Evolutionary conservation across 257 asterid genomes (phyloP).

Genomic region (Solanum corneliomulleri): DNA sequence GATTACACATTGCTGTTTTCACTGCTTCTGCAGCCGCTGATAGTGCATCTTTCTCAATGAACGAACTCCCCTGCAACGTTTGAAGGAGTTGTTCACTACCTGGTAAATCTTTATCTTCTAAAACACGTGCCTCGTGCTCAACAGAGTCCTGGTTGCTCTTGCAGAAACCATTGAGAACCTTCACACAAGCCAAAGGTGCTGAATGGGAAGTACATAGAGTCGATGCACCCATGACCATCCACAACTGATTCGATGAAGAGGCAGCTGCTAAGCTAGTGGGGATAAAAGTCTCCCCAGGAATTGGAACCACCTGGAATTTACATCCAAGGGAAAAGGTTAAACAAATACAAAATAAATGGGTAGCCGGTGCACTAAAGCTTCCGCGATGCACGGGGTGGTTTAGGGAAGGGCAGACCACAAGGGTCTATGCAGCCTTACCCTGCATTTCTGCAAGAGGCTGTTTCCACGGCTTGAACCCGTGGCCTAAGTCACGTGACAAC

Average conservation of each 20-base stretch:
- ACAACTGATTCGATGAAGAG: constrained; percentile 33
- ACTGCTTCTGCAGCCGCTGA: constrained; percentile 69
- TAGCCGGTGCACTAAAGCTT: neutral
- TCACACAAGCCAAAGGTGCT: constrained; percentile 46
- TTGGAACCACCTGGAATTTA: constrained; percentile 41
- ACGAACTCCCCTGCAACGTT: constrained; percentile 54
- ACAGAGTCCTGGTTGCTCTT: constrained; percentile 16
- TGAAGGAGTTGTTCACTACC: constrained; percentile 49
- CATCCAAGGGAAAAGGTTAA: neutral
- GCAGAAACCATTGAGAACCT: constrained; percentile 39
- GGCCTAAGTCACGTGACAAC: neutral
- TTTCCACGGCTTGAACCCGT: neutral
- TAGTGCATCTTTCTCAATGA: constrained; percentile 47
- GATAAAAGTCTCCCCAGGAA: constrained; percentile 51
- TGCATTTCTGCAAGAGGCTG: neutral
- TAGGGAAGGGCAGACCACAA: neutral
- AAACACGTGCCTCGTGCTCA: constrained; percentile 6
- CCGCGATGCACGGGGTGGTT: neutral
- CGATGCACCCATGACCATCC: constrained; percentile 95
- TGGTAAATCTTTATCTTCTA: constrained; percentile 54
- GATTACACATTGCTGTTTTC: constrained; percentile 66
- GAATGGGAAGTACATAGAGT: constrained; percentile 15
- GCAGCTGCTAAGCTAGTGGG: constrained; percentile 68
- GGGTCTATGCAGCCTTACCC: neutral
- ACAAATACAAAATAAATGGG: neutral